Evolutionary conservation across 345 rosid species (phyloP), one percentile per base, ranked within the genome.

Genomic region (Eutrema heterophyllum): DNA sequence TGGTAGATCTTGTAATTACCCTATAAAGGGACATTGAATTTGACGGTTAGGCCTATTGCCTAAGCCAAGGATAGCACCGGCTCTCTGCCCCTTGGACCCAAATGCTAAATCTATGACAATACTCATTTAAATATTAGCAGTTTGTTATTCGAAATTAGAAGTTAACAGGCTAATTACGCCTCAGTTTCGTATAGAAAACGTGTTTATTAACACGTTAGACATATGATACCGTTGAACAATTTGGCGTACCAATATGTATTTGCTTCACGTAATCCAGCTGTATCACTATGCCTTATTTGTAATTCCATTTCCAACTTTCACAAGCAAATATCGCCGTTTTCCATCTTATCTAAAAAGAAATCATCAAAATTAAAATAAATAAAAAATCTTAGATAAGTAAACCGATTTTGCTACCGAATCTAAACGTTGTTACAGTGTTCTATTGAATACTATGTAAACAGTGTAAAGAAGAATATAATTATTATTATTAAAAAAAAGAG

Each of bases 201-300:
- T 68, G 79, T 75, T 68, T 9, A 67, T 30, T 14, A 57, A 7
- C 73, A 66, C 67, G 67, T 74, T 46, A 49, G 49, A 48, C 72
- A 36, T 56, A 74, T 68, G 67, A 67, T 7, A 57, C 26, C 46
- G 21, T 60, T 75, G 63, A 67, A 51, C 12, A 67, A 36, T 57
- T 13, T 75, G 41, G 24, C 74, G 79, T 68, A 60, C 44, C 40
- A 75, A 33, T 24, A 51, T 75, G 73, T 52, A 52, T 75, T 24
- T 75, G 69, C 68, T 68, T 60, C 74, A 9, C 59, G 50, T 68
- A 41, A 75, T 68, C 69, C 74, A 75, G 79, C 79, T 75, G 73
- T 74, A 66, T 49, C 24, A 58, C 6, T 49, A 2, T 0, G 38
- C 16, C 38, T 57, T n/a, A n/a, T n/a, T 58, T 21, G 53, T 21